Percentiles rank a stretch among this genome's conserved stretches.
These are phyloP conservation scores for Chernovozyma aurita DNA, from an alignment of 1,139 yeast genomes.

Conservation along the genomic window DNA sequence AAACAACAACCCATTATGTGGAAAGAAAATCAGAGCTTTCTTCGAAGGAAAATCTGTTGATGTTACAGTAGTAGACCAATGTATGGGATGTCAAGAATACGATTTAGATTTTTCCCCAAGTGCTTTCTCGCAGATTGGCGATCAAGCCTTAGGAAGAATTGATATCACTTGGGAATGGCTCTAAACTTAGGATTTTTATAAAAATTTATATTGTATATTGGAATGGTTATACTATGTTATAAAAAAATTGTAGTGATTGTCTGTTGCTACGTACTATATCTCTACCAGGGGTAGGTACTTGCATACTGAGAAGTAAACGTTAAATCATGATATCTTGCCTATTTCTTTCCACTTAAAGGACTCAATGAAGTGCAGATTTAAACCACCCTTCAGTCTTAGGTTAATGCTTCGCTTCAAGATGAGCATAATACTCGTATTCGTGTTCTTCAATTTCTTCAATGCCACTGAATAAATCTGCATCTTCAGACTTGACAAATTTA, in stretches of 20 bases:
- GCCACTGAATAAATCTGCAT: slow-evolving; percentile 34
- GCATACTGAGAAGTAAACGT: too few species aligned
- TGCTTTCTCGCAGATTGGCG: slow-evolving; percentile 38
- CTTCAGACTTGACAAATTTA: slow-evolving; percentile 23
- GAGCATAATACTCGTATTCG: slow-evolving; percentile 37
- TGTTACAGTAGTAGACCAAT: slow-evolving; percentile 41
- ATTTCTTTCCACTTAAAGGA: too few species aligned
- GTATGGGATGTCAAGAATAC: slow-evolving; percentile 34
- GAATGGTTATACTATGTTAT: too few species aligned
- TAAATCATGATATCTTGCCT: too few species aligned
- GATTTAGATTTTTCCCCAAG: slow-evolving; percentile 45
- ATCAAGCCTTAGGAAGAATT: slow-evolving; percentile 37
- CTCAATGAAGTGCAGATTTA: slow-evolving; percentile 9
- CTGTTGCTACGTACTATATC: too few species aligned
- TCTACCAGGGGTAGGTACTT: too few species aligned
- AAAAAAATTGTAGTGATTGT: too few species aligned
- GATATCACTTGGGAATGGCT: slow-evolving; percentile 39
- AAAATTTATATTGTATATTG: too few species aligned
- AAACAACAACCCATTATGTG: slow-evolving; percentile 41
- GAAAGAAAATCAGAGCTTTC: slow-evolving; percentile 35
- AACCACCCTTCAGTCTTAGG: slow-evolving; percentile 3
- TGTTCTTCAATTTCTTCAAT: slow-evolving; percentile 40
- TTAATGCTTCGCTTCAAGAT: slow-evolving; percentile 13
- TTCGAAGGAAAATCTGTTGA: slow-evolving; percentile 39
- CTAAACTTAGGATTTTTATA: too few species aligned